Percentiles rank a stretch among this genome's conserved stretches.
Conservation (phyloP, 169 alveolate species). For the Plasmodium vivax region DNA sequence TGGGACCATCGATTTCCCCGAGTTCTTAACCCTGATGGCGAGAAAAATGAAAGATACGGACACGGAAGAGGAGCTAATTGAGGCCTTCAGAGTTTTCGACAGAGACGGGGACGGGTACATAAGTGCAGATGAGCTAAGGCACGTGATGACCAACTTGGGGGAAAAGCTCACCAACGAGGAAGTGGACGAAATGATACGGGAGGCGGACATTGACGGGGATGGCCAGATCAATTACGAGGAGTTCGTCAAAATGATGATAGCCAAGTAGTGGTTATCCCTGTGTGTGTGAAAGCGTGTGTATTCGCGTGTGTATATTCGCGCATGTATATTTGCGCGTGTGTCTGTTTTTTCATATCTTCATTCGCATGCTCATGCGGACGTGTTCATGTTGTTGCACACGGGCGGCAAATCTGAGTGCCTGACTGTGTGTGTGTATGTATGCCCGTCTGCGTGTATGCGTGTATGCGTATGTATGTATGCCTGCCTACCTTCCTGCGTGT, state of each 20-base stretch:
- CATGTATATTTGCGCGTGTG: background rate
- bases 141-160: slow-evolving; percentile 99
- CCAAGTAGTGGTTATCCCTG: slow-evolving; percentile 86
- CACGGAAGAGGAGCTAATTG: slow-evolving; percentile 98
- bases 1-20: slow-evolving; percentile 98
- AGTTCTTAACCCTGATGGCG: slow-evolving; percentile 98
- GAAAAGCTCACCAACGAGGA: slow-evolving; percentile 99
- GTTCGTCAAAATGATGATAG: slow-evolving; percentile 98
- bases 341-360: background rate
- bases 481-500: too few species aligned
- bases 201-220: slow-evolving; percentile 99
- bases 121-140: slow-evolving; percentile 98
- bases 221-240: slow-evolving; percentile 99
- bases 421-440: background rate
- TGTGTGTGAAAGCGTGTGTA: background rate
- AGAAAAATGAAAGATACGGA: slow-evolving; percentile 99
- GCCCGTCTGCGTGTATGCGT: background rate
- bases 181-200: slow-evolving; percentile 99
- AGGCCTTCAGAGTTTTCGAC: slow-evolving; percentile 98
- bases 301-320: background rate
- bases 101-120: slow-evolving; percentile 98
- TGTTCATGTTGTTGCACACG: background rate
- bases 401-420: background rate
- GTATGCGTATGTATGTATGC: too few species aligned
- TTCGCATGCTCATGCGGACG: background rate